A percentile compares a stretch with the other conserved stretches of the same genome.
phyloP scores from a whole-genome alignment of 176 grass and related monocot species.

The Eragrostis curvula region DNA sequence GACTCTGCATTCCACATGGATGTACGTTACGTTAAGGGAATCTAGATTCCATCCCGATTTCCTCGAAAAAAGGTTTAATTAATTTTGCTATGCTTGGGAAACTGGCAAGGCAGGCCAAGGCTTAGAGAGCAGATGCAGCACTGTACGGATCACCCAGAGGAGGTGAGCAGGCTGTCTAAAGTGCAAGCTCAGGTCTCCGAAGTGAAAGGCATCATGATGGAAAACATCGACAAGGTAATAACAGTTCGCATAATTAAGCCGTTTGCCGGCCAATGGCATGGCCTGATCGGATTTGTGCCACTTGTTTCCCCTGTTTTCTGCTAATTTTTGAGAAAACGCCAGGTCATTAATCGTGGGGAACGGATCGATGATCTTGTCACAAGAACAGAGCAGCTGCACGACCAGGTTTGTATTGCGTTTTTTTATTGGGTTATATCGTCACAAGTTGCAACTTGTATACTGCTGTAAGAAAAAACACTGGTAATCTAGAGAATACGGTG shows the following conservation, averaged over 20 bases:
- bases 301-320: too few species aligned
- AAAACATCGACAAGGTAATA: conserved; percentile 83
- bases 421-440: not conserved
- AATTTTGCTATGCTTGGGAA: not conserved
- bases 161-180: conserved; percentile 70
- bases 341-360: conserved; percentile 65
- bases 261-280: not conserved
- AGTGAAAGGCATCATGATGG: conserved; percentile 81
- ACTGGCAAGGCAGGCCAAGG: conserved; percentile 53
- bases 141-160: conserved; percentile 73
- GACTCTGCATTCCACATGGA: not conserved
- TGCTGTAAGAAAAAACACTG: not conserved
- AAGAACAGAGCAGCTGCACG: conserved; percentile 67
- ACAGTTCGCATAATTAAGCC: not conserved
- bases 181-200: conserved; percentile 81
- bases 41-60: too few species aligned
- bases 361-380: conserved; percentile 67
- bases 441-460: not conserved
- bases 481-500: not conserved
- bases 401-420: conserved; percentile 42
- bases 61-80: too few species aligned
- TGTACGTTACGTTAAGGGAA: too few species aligned
- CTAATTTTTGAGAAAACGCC: too few species aligned
- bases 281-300: too few species aligned
- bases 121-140: conserved; percentile 89